Conservation (phyloP, 768 basidiomycete genomes). For the Boletus tomentosulus region DNA sequence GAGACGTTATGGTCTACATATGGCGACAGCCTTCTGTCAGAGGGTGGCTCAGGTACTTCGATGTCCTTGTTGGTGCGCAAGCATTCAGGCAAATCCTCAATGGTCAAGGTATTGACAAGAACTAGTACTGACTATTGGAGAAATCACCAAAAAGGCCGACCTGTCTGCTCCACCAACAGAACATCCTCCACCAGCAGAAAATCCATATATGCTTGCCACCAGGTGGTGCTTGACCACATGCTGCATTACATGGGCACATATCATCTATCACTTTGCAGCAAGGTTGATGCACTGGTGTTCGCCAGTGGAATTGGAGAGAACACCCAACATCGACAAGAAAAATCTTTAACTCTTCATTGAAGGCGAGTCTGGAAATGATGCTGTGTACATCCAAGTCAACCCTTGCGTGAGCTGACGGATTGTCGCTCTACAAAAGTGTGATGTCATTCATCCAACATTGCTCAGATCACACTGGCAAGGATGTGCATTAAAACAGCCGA, state of each 20-base stretch:
- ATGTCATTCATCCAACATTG: no score
- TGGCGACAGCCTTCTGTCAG: constrained; percentile 40
- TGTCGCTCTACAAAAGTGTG: no score
- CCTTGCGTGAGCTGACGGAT: no score
- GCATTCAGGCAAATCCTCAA: constrained; percentile 65
- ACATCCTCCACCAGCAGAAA: constrained; percentile 5
- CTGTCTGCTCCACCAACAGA: constrained; percentile 12
- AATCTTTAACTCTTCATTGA: no score
- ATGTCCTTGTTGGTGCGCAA: constrained; percentile 61
- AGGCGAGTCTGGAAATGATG: no score
- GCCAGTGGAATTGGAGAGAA: constrained; percentile 84
- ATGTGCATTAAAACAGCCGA: no score
- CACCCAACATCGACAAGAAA: no score
- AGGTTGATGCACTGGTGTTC: constrained; percentile 79
- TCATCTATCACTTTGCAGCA: constrained; percentile 62
- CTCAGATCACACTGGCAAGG: no score
- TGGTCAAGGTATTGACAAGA: constrained; percentile 66
- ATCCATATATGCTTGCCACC: constrained; percentile 62
- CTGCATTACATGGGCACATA: constrained; percentile 71
- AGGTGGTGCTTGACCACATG: constrained; percentile 75
- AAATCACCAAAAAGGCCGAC: constrained; percentile 49
- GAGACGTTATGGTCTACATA: constrained; percentile 70
- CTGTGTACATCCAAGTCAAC: no score
- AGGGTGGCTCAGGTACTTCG: constrained; percentile 74
- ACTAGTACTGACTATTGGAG: constrained; percentile 70